These are phyloP conservation scores for Solanum chiquidenum DNA, from an alignment of 257 asterid genomes.

Conservation along the genomic window DNA sequence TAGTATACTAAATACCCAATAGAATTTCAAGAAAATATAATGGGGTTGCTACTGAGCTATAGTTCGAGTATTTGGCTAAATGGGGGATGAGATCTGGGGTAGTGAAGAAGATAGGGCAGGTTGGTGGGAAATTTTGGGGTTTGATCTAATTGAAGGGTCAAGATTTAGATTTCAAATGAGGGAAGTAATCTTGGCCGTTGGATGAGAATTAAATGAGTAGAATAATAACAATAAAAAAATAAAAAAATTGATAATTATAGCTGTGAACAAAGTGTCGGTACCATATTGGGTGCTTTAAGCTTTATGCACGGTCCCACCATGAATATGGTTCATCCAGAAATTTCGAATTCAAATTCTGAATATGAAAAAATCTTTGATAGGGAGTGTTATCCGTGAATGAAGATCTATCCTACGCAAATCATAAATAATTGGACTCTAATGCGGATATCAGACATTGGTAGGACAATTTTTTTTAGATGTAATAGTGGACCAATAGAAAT, in stretches of 20 bases:
- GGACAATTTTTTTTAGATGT: too few species aligned
- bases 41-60: neutral
- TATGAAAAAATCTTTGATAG: too few species aligned
- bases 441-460: fast-evolving
- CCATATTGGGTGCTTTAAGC: neutral
- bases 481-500: neutral
- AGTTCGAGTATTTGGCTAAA: neutral
- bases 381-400: too few species aligned
- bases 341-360: fast-evolving
- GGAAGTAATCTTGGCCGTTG: conserved; percentile 8
- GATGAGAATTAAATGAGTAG: conserved; percentile 8
- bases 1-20: neutral
- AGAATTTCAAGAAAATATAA: neutral
- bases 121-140: neutral
- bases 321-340: neutral
- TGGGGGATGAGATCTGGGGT: neutral
- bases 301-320: neutral
- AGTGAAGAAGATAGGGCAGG: neutral
- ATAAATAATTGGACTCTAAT: too few species aligned
- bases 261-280: conserved; percentile 38
- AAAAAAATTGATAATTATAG: conserved; percentile 1
- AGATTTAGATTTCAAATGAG: conserved; percentile 41
- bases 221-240: neutral
- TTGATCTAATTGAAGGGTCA: conserved; percentile 46
- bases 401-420: too few species aligned